phyloP scores from a whole-genome alignment of 2,329 filamentous ascomycete genomes.

The Apiospora koreana region DNA sequence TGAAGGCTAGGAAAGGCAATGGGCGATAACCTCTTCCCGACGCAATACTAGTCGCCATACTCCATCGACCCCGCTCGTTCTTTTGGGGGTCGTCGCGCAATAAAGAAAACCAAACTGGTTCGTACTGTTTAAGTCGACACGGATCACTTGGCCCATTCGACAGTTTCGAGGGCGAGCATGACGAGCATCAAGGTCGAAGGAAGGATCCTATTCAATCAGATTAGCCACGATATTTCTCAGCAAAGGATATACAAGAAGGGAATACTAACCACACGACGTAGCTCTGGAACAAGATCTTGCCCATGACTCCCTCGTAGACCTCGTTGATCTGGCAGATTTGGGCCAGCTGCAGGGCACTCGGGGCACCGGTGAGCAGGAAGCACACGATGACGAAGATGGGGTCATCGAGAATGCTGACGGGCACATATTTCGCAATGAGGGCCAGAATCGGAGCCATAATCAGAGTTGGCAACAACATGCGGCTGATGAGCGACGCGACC shows the following conservation, averaged over 20 bases:
- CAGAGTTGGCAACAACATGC: slow-evolving; percentile 89
- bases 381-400: slow-evolving; percentile 98
- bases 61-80: neutral
- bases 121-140: too few relatives aligned
- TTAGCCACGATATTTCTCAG: slow-evolving; percentile 27
- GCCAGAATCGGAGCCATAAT: slow-evolving; percentile 92
- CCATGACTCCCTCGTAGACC: slow-evolving; percentile 95
- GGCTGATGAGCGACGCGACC: slow-evolving; percentile 79
- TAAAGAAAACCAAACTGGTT: neutral
- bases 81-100: neutral
- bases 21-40: neutral
- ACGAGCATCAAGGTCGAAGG: slow-evolving; percentile 90
- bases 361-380: slow-evolving; percentile 92
- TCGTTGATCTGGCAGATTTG: slow-evolving; percentile 99
- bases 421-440: slow-evolving; percentile 83
- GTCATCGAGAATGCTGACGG: slow-evolving; percentile 92
- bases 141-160: slow-evolving; percentile 72
- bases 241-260: slow-evolving; percentile 12
- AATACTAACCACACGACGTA: slow-evolving; percentile 83
- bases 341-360: slow-evolving; percentile 88
- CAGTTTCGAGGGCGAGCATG: slow-evolving; percentile 86
- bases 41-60: neutral
- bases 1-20: neutral
- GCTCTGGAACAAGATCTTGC: slow-evolving; percentile 89
- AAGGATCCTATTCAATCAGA: slow-evolving; percentile 67